These are phyloP conservation scores for Volvox reticuliferus DNA, from an alignment of 139 green algal genomes.

Conservation along the genomic window DNA sequence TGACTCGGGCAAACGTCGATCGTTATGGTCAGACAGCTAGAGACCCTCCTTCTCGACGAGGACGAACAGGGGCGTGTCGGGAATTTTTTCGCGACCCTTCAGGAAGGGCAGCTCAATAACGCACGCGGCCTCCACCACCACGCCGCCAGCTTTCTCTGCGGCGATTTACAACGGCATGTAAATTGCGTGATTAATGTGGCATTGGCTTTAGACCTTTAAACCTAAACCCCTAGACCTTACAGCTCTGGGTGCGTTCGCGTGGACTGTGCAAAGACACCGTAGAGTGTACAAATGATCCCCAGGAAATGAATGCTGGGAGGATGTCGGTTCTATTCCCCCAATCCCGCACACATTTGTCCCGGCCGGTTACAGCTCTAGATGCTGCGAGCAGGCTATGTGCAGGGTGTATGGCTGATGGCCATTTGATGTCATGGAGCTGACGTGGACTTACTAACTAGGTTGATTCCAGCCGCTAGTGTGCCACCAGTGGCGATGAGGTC, in stretches of 20 bases:
- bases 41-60: constrained; percentile 89
- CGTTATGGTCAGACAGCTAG: constrained; percentile 15
- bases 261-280: too few relatives aligned
- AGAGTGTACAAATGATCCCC: background rate
- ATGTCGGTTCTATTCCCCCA: background rate
- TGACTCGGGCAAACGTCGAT: too few relatives aligned
- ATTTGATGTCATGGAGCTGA: too few relatives aligned
- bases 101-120: constrained; percentile 94
- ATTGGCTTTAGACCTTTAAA: too few relatives aligned
- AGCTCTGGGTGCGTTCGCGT: too few relatives aligned
- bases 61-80: constrained; percentile 76
- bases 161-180: too few relatives aligned
- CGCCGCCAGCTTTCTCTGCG: constrained; percentile 79
- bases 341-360: too few relatives aligned
- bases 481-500: constrained; percentile 98
- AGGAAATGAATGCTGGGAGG: background rate
- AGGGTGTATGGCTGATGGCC: too few relatives aligned
- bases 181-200: too few relatives aligned
- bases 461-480: constrained; percentile 89
- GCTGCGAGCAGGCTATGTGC: too few relatives aligned
- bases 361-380: too few relatives aligned
- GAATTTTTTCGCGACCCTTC: constrained; percentile 84
- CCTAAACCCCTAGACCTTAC: too few relatives aligned
- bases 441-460: constrained; percentile 80
- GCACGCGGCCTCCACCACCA: constrained; percentile 85